Conservation (phyloP, 768 basidiomycete genomes). For the Clitopilus hobsonii region DNA sequence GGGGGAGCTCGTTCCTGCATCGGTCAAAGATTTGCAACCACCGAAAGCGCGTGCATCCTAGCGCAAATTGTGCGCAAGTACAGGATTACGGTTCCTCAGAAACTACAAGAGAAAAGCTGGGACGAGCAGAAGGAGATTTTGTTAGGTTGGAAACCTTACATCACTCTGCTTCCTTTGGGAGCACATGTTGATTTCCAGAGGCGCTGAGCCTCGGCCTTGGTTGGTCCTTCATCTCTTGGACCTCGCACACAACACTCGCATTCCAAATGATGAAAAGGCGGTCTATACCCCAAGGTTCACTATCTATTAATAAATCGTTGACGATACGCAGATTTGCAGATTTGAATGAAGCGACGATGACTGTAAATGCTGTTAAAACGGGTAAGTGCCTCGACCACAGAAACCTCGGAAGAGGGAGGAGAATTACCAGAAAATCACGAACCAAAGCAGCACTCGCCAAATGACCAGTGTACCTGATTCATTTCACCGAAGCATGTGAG, state of each 20-base stretch:
- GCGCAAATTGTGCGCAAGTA: conserved; percentile 38
- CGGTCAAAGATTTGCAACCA: conserved; percentile 42
- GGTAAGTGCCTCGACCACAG: too few species aligned
- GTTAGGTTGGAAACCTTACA: conserved; percentile 29
- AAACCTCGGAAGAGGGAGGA: too few species aligned
- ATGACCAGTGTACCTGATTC: too few species aligned
- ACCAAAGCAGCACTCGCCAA: too few species aligned
- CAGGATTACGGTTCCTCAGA: conserved; percentile 32
- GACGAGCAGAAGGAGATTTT: conserved; percentile 28
- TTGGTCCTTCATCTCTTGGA: background rate
- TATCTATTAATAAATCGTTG: too few species aligned
- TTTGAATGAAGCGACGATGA: too few species aligned
- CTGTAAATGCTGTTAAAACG: too few species aligned
- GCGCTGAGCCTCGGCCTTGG: background rate
- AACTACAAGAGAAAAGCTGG: conserved; percentile 21
- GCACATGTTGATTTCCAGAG: conserved; percentile 15
- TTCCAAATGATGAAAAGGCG: too few species aligned
- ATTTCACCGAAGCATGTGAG: too few species aligned
- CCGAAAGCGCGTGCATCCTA: conserved; percentile 36
- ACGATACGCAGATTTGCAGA: too few species aligned
- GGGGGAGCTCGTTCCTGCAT: conserved; percentile 42
- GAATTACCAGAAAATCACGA: too few species aligned
- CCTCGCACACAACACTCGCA: background rate
- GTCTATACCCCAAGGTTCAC: too few species aligned
- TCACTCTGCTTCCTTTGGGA: conserved; percentile 30